Conservation (phyloP, 108 stramenopile genomes). For the Hondaea fermentalgiana region DNA sequence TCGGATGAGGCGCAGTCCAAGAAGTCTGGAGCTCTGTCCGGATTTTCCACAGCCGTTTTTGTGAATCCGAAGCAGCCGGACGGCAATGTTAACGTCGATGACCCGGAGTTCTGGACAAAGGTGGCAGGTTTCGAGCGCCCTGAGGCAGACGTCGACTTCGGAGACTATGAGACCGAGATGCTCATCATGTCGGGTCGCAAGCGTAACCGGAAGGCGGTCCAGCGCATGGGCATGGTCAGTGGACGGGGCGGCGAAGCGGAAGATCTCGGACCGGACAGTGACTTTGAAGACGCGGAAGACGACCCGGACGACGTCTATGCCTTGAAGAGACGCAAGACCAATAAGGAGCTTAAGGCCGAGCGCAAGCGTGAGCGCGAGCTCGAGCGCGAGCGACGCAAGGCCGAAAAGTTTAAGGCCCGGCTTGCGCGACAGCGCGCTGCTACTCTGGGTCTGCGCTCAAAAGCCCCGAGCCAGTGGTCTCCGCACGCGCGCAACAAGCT, state of each 20-base stretch:
- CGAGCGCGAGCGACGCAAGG: background rate
- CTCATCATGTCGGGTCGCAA: background rate
- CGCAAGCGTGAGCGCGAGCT: background rate
- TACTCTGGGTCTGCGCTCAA: background rate
- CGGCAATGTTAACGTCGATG: background rate
- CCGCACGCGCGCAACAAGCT: background rate
- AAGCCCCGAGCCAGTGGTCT: background rate
- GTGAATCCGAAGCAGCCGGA: background rate
- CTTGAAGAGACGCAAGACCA: background rate
- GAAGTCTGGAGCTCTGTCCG: background rate
- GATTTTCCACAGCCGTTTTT: slow-evolving; percentile 4
- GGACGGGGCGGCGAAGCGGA: background rate
- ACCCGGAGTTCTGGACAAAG: slow-evolving; percentile 27
- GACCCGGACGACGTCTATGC: background rate
- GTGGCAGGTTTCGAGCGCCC: background rate
- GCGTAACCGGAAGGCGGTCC: background rate
- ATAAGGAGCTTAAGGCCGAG: background rate
- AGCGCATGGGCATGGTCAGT: slow-evolving; percentile 8
- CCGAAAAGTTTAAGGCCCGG: background rate
- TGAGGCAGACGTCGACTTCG: background rate
- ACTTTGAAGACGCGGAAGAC: background rate
- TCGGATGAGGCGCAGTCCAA: background rate
- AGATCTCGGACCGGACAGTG: background rate
- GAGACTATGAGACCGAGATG: background rate
- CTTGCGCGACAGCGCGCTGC: background rate